Conservation (phyloP, 169 alveolate species). For the Cryptosporidium bovis region DNA sequence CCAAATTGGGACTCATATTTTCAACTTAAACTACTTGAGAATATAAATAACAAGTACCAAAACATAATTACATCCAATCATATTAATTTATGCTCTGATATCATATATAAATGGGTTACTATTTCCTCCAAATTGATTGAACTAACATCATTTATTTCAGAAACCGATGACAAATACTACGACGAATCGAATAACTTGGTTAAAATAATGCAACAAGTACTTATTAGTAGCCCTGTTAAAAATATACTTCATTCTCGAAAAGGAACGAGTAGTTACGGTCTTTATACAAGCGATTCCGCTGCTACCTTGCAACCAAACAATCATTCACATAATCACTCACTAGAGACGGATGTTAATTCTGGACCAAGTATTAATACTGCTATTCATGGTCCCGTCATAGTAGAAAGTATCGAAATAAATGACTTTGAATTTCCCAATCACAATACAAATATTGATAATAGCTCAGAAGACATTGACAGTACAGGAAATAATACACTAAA, state of each 20-base stretch:
- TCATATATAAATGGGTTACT: conserved; percentile 51
- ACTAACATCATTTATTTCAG: conserved; percentile 22
- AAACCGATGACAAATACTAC: conserved; percentile 11
- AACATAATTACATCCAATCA: conserved; percentile 6
- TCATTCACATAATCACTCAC: no score
- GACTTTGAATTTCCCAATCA: no score
- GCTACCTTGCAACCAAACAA: no score
- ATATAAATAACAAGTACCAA: conserved; percentile 34
- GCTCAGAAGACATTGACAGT: no score
- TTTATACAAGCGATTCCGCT: no score
- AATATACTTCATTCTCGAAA: conserved; percentile 8
- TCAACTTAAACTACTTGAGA: conserved; percentile 6
- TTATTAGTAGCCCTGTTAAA: conserved; percentile 22
- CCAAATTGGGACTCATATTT: conserved; percentile 64
- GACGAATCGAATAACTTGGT: conserved; percentile 13
- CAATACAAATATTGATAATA: no score
- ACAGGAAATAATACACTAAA: no score
- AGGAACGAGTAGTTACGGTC: no score
- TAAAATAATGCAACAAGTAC: conserved; percentile 42
- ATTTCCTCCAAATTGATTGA: conserved; percentile 44
- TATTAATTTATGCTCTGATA: conserved; percentile 18
- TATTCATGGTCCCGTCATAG: no score
- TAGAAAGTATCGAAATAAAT: no score
- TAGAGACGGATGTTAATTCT: no score
- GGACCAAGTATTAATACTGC: no score